phyloP scores from a whole-genome alignment of 75 land plant species.

The Gnetum montanum region DNA sequence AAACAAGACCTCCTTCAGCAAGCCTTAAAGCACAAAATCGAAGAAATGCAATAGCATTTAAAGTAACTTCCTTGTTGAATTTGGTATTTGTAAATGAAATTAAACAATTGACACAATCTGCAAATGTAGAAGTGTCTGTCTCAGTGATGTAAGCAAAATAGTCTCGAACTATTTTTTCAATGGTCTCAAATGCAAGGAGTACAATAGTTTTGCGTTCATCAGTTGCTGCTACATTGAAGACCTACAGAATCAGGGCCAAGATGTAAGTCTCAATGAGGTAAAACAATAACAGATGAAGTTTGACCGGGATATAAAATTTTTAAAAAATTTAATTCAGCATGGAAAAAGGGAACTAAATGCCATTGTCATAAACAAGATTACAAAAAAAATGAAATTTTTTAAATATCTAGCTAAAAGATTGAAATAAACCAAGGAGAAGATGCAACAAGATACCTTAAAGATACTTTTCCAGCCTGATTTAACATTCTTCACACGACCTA shows the following conservation, averaged over 20 bases:
- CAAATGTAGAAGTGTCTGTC: conserved; percentile 69
- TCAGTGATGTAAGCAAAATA: conserved; percentile 81
- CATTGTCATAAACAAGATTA: no score
- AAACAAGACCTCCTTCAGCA: conserved; percentile 62
- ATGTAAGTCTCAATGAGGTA: no score
- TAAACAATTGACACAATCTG: conserved; percentile 77
- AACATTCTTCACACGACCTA: conserved; percentile 64
- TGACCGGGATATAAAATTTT: no score
- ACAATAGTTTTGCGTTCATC: conserved; percentile 72
- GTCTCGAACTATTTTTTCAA: conserved; percentile 82
- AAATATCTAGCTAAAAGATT: no score
- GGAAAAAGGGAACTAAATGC: no score
- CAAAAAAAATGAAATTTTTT: no score
- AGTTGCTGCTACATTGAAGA: conserved; percentile 67
- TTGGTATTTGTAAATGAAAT: conserved; percentile 66
- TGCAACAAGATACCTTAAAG: conserved; percentile 60
- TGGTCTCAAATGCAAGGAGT: conserved; percentile 75
- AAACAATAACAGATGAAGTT: no score
- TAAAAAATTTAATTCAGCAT: no score
- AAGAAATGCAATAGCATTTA: conserved; percentile 85
- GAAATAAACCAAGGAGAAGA: no score
- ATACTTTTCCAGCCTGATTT: conserved; percentile 91
- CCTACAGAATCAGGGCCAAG: no score
- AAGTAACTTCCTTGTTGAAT: conserved; percentile 66
- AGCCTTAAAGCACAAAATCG: conserved; percentile 83